Evolutionary conservation across 441 rosid genomes (phyloP), one percentile per base, ranked within the genome.

Genomic region (Erodium chrysanthum): DNA sequence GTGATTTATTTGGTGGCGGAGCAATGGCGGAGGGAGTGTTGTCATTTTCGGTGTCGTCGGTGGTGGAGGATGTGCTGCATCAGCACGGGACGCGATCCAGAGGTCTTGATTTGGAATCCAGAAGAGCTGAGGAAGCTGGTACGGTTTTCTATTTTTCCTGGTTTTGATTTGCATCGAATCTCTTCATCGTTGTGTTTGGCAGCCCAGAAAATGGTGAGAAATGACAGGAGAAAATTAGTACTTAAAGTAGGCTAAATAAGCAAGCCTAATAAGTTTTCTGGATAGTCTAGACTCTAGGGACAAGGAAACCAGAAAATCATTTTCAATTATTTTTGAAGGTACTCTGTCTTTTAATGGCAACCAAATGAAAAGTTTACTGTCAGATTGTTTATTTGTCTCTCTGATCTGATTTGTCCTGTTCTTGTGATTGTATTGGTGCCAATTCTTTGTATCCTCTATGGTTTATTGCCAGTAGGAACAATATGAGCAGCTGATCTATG

Each of bases 81-180:
- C 96, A 89, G 76, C 91, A 89, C 68, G 96, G 89, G 2, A 80
- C 67, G 59, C 83, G 82, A 14, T 66, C 71, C 21, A 50, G 83
- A 76, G 89, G 82, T 81, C 78, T 86, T 71, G 94, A 89, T 81
- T 79, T 91, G 71, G 90, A 80, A 67, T 89, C 84, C 66, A 78
- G 97, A 71, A 81, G 76, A 75, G 92, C 93, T 68, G 96, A 86
- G 75, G 94, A 91, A 86, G 86, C 90, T 66, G 96, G 97, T 87
- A 77, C 46, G 18, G n/a, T 1, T 2, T 18, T 6, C 7, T 5
- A 0, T 23, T 7, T 8, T 22, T 21, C 12, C 7, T 29, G 46
- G 35, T 23, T 50, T 11, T 65, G 27, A 21, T 20, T 56, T 56
- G 21, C 5, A 11, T 7, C 9, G 9, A 54, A 54, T 56, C 62